Evolutionary conservation across 495 filamentous ascomycete genomes (phyloP).

Genomic region (Tuber melanosporum): DNA sequence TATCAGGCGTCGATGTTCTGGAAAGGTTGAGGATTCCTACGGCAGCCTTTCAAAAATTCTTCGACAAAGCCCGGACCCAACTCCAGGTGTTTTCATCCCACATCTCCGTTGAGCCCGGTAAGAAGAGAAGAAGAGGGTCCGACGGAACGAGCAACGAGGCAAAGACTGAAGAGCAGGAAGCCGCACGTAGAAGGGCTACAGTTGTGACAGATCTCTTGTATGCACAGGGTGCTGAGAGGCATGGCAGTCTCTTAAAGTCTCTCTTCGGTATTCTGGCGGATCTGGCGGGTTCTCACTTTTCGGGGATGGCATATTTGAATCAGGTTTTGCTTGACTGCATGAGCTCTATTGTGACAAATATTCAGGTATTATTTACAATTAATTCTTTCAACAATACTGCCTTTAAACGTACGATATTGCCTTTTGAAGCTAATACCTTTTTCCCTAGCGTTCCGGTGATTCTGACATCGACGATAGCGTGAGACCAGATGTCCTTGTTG

Average conservation of each 20-base stretch:
- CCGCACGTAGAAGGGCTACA: constrained; percentile 64
- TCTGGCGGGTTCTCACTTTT: constrained; percentile 69
- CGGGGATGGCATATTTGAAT: constrained; percentile 80
- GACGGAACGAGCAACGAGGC: constrained; percentile 44
- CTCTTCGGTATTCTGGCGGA: constrained; percentile 79
- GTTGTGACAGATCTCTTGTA: constrained; percentile 86
- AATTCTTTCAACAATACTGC: background rate
- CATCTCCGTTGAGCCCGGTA: constrained; percentile 5
- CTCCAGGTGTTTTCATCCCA: constrained; percentile 21
- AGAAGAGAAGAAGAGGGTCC: constrained; percentile 19
- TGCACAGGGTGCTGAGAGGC: constrained; percentile 60
- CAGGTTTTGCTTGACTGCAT: constrained; percentile 69
- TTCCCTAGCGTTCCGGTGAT: constrained; percentile 43
- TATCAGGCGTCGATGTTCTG: constrained; percentile 55
- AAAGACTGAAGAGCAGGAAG: constrained; percentile 52
- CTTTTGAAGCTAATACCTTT: background rate
- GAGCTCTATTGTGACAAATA: constrained; percentile 67
- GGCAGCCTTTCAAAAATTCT: constrained; percentile 50
- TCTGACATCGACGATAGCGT: constrained; percentile 67
- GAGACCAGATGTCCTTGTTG: constrained; percentile 78
- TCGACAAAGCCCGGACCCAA: constrained; percentile 24
- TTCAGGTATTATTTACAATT: constrained; percentile 48
- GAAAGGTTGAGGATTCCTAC: constrained; percentile 62
- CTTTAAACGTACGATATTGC: background rate
- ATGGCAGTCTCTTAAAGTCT: constrained; percentile 64